Evolutionary conservation across 495 filamentous ascomycete species (phyloP), one percentile per base, ranked within the genome.

Genomic region (Penicillium paxilli): DNA sequence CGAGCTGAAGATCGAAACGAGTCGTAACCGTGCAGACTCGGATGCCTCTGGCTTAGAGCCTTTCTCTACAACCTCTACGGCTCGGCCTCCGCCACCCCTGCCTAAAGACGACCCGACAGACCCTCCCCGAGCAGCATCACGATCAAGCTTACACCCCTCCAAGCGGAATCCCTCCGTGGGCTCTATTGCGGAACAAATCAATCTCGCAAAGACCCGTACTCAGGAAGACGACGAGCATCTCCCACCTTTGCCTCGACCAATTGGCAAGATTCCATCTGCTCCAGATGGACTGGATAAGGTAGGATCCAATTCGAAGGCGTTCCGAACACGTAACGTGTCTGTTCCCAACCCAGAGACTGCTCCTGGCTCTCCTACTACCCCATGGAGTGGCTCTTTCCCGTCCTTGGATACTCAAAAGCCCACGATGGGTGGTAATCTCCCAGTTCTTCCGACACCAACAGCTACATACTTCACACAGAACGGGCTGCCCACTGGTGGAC

Each of bases 1-100:
- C 62, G 89, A 91, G 64, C 77, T 98, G 55, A 97, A 90, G 72
- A 97, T 98, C 32, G 91, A 98, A 67, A 96, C 92, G 2, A 78
- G 79, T 26, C 72, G 77, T 40, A 68, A 71, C 24, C 72, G 72
- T 19, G 60, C 72, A 7, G 66, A 71, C 10, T 75, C 74, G 14
- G 65, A 70, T 26, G 63, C 70, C 7, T 61, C 77, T 7, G 74
- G 71, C 17, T 63, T 74, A 23, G 79, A 82, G 32, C 64, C 75
- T 14, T 66, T 73, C 10, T 32, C 30, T 12, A 21, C 70, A 25
- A 60, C 58, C 16, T 44, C 49, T 3, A 55, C 52, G 3, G 57
- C 46, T 37, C 62, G 44, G 35, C 68, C 67, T 12, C 66, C 64
- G 16, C 62, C 63, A 20, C 60, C 63, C 14, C 55, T 67, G 11